A percentile compares a stretch with the other conserved stretches of the same genome.
Evolutionary conservation across 2,329 filamentous ascomycete genomes (phyloP).

Genomic region (Penicillium sp.): DNA sequence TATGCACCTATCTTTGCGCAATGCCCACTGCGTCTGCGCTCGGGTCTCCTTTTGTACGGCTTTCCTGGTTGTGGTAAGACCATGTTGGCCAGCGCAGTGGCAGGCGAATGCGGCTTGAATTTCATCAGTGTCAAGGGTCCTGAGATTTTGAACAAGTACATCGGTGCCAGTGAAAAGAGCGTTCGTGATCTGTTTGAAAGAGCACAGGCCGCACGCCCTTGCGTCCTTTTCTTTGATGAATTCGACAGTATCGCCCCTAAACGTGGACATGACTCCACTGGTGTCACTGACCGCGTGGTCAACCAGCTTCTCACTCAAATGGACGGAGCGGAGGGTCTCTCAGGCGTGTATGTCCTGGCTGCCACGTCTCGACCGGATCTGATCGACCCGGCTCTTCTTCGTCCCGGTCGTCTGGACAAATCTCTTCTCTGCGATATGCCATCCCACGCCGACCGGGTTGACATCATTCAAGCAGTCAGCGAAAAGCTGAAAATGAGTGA

Average conservation of each 20-base stretch:
- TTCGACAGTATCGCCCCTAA: slow-evolving; percentile 98
- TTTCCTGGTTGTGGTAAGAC: slow-evolving; percentile 97
- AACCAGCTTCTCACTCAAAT: slow-evolving; percentile 98
- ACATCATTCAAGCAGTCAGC: slow-evolving; percentile 84
- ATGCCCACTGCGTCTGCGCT: slow-evolving; percentile 90
- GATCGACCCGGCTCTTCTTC: slow-evolving; percentile 88
- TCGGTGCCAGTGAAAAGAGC: slow-evolving; percentile 93
- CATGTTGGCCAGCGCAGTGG: slow-evolving; percentile 91
- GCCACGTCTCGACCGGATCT: slow-evolving; percentile 91
- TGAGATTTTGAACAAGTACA: slow-evolving; percentile 98
- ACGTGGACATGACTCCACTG: slow-evolving; percentile 92
- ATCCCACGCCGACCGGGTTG: slow-evolving; percentile 72
- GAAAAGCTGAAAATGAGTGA: slow-evolving; percentile 73
- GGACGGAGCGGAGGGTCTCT: slow-evolving; percentile 94
- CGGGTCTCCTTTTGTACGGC: slow-evolving; percentile 88
- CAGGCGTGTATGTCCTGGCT: slow-evolving; percentile 92
- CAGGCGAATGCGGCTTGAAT: slow-evolving; percentile 94
- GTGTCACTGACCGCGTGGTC: slow-evolving; percentile 97
- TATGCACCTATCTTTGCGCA: slow-evolving; percentile 97
- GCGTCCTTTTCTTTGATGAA: slow-evolving; percentile 97
- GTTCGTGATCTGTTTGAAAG: slow-evolving; percentile 94
- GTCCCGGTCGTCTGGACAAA: slow-evolving; percentile 92
- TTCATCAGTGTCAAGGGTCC: slow-evolving; percentile 98
- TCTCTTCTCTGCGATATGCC: slow-evolving; percentile 90
- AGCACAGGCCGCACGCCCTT: slow-evolving; percentile 82